Conservation (phyloP, 805 yeast species). For the Candida railenensis region DNA sequence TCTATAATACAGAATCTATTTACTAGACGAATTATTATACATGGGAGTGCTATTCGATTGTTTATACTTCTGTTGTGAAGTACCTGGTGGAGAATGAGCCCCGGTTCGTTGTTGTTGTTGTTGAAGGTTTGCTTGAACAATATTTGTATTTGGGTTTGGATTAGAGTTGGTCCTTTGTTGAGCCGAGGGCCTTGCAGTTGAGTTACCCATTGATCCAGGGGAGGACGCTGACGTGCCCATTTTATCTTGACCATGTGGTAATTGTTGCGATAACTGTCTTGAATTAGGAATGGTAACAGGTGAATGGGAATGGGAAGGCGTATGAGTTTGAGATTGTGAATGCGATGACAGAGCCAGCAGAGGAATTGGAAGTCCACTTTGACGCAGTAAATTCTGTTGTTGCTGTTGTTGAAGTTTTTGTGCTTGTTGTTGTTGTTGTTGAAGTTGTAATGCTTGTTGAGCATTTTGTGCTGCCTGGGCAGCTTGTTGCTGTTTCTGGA, state of each 20-base stretch:
- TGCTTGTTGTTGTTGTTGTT: conserved; percentile 8
- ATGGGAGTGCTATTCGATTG: conserved; percentile 4
- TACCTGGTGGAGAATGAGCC: not conserved
- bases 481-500: conserved; percentile 10
- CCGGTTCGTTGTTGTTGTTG: not conserved
- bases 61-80: conserved; percentile 5
- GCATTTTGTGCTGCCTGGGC: conserved; percentile 9
- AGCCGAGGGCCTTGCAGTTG: not conserved
- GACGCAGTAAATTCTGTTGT: conserved; percentile 3
- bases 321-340: not conserved
- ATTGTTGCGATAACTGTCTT: not conserved
- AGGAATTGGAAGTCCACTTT: not conserved
- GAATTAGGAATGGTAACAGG: not conserved
- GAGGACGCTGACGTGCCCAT: not conserved
- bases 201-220: not conserved
- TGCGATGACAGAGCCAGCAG: not conserved
- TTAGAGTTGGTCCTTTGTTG: not conserved
- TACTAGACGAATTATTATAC: conserved; percentile 5
- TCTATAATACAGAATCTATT: conserved; percentile 8
- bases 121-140: too few species aligned
- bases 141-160: not conserved
- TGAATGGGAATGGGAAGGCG: not conserved
- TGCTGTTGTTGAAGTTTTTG: conserved; percentile 10
- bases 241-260: not conserved
- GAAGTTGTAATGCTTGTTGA: conserved; percentile 6